These are phyloP conservation scores for Starmera dryadoides DNA, from an alignment of 805 yeast genomes.

Conservation along the genomic window DNA sequence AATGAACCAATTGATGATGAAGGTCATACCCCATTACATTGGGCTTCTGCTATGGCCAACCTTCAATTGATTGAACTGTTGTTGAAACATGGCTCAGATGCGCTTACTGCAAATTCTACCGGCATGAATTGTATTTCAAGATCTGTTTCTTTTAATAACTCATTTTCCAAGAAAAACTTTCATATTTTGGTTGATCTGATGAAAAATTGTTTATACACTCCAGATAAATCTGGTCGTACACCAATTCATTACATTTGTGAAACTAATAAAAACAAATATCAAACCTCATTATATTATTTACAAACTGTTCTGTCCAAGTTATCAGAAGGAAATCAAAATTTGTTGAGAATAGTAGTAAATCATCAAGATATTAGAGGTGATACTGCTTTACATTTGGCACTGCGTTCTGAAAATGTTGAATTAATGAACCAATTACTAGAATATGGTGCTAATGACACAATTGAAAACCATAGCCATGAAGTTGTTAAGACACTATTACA, in stretches of 20 bases:
- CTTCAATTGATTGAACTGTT: constrained; percentile 50
- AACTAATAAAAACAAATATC: constrained; percentile 39
- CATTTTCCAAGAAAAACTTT: constrained; percentile 57
- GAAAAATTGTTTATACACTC: constrained; percentile 59
- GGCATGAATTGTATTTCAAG: constrained; percentile 71
- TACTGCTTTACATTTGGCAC: constrained; percentile 78
- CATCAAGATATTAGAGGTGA: constrained; percentile 81
- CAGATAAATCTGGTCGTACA: constrained; percentile 65
- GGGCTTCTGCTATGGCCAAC: constrained; percentile 82
- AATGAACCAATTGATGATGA: constrained; percentile 70
- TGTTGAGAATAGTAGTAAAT: constrained; percentile 54
- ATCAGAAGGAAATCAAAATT: constrained; percentile 28
- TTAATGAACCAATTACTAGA: constrained; percentile 35
- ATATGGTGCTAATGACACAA: constrained; percentile 34
- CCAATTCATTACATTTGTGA: constrained; percentile 66
- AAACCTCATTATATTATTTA: constrained; percentile 50
- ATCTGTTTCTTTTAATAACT: constrained; percentile 63
- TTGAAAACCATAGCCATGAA: constrained; percentile 13
- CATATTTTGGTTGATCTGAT: constrained; percentile 50
- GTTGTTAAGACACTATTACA: background rate
- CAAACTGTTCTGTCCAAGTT: constrained; percentile 39
- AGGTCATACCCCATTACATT: constrained; percentile 75
- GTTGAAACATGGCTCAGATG: constrained; percentile 55
- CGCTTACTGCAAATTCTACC: constrained; percentile 39
- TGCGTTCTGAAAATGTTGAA: constrained; percentile 41